Base-by-base conservation (phyloP, 2,329 filamentous ascomycete species). In the Monosporascus sp. region DNA sequence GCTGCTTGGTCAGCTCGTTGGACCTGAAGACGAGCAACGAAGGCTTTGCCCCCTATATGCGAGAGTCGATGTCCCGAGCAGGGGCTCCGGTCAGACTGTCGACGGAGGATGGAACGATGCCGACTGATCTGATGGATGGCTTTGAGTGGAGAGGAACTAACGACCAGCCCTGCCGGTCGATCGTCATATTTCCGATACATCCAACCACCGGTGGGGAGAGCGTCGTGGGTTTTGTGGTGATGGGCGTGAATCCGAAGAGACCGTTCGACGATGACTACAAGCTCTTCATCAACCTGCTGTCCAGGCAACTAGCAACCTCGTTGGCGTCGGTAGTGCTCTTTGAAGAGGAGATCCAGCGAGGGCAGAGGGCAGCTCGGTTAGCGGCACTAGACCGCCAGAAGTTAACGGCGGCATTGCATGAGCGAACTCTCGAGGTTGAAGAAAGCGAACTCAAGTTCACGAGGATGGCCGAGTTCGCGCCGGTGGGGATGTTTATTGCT, bases 401-500 rank as follows among this genome's bases (percentile, higher is more conserved):
- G 62, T 78, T 94, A 3, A 89, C 87, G 0, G 81, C 89, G 65
- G 87, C 93, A 65, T 76, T 94, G 15, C 83, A 84, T 44, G 76
- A 87, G 18, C 74, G 81, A 35, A 84, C 82, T 1, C 78, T 81
- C 59, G 81, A 86, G 61, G 81, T 81, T 0, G 75, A 79, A 43
- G 82, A 86, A 62, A 84, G 84, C 65, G 89, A 94, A 66, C 85
- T 87, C 35, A 86, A 87, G 53, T 94, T 94, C 65, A 90, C 88
- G 1, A 79, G 88, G 45, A 91, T 94, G 87, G 88, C 89, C 2
- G 89, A 92, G 64, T 89, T 90, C 58, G 87, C 88, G 0, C 89
- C 89, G 0, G 89, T 92, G 1, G 90, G 89, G 27, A 87, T 95
- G 72, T 93, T 93, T 66, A 92, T 94, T 59, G 87, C 88, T n/a